Evolutionary conservation across 1,284 basidiomycete genomes (phyloP).

Genomic region (Neolentinus lepideus): DNA sequence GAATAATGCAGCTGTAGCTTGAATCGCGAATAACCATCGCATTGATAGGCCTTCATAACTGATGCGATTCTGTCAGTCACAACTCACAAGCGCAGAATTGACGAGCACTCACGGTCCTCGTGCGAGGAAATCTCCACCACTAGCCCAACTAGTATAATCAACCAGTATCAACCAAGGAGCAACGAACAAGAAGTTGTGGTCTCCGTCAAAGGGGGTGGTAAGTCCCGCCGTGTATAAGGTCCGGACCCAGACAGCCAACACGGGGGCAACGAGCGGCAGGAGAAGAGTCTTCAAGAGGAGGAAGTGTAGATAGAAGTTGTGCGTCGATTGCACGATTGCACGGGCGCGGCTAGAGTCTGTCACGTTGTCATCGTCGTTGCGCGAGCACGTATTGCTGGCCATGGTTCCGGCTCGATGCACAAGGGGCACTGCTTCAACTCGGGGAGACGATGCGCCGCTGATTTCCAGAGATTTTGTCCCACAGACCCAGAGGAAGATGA

Average conservation of each 20-base stretch:
- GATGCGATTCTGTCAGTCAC: conserved; percentile 4
- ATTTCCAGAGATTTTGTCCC: conserved; percentile 21
- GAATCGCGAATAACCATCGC: conserved; percentile 39
- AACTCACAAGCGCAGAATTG: conserved; percentile 4
- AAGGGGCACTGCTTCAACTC: background rate
- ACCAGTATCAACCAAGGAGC: conserved; percentile 62
- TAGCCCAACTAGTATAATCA: conserved; percentile 30
- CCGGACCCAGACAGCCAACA: conserved; percentile 86
- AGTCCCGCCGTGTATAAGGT: conserved; percentile 72
- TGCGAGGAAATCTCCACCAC: conserved; percentile 6
- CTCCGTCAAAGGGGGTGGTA: conserved; percentile 68
- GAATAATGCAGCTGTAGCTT: conserved; percentile 47
- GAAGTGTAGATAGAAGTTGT: conserved; percentile 50
- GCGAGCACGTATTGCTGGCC: background rate
- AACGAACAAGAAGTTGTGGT: conserved; percentile 67
- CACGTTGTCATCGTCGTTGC: background rate
- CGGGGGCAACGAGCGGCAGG: conserved; percentile 74
- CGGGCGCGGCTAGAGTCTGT: background rate
- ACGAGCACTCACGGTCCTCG: conserved; percentile 8
- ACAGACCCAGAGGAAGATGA: conserved; percentile 68
- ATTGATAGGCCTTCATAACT: conserved; percentile 33
- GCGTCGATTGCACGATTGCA: background rate
- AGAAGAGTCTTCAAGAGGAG: conserved; percentile 81
- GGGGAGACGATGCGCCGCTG: background rate
- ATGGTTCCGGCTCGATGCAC: background rate